These are phyloP conservation scores for Cercospora canescens DNA, from an alignment of 2,329 filamentous ascomycete genomes.

Conservation along the genomic window DNA sequence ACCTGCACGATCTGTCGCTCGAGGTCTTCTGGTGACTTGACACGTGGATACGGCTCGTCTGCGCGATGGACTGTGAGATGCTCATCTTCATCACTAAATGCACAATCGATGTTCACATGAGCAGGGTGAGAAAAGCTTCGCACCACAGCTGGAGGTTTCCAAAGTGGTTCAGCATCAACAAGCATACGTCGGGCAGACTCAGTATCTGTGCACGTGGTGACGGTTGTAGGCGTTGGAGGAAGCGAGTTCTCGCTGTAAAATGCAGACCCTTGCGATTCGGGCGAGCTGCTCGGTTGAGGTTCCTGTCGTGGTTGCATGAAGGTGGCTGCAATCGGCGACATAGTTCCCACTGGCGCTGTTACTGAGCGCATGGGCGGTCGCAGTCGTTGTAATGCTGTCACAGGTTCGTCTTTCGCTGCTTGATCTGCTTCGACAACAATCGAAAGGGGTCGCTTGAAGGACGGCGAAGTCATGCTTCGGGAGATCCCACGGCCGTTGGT, in stretches of 20 bases:
- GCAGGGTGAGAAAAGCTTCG: background rate
- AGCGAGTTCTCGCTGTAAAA: conserved; percentile 32
- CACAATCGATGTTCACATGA: background rate
- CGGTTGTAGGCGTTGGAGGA: conserved; percentile 31
- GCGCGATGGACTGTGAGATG: background rate
- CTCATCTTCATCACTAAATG: background rate
- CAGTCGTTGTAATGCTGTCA: conserved; percentile 21
- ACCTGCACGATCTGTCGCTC: conserved; percentile 34
- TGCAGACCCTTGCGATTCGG: conserved; percentile 24
- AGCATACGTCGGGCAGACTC: conserved; percentile 19
- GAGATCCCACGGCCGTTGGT: conserved; percentile 2
- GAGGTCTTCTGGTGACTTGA: conserved; percentile 29
- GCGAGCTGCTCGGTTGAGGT: conserved; percentile 19
- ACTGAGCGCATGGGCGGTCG: conserved; percentile 28
- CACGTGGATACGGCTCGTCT: conserved; percentile 19
- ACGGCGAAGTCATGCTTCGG: conserved; percentile 23
- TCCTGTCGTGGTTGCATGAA: conserved; percentile 19
- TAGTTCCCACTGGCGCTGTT: conserved; percentile 28
- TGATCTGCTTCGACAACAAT: conserved; percentile 16
- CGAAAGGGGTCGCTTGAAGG: conserved; percentile 18
- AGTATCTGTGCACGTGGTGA: conserved; percentile 27
- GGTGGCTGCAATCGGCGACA: conserved; percentile 18
- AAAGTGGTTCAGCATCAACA: conserved; percentile 19
- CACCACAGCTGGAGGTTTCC: conserved; percentile 11
- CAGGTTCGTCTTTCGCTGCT: conserved; percentile 5